phyloP scores from a whole-genome alignment of 768 basidiomycete species.

The Boletales sp. region DNA sequence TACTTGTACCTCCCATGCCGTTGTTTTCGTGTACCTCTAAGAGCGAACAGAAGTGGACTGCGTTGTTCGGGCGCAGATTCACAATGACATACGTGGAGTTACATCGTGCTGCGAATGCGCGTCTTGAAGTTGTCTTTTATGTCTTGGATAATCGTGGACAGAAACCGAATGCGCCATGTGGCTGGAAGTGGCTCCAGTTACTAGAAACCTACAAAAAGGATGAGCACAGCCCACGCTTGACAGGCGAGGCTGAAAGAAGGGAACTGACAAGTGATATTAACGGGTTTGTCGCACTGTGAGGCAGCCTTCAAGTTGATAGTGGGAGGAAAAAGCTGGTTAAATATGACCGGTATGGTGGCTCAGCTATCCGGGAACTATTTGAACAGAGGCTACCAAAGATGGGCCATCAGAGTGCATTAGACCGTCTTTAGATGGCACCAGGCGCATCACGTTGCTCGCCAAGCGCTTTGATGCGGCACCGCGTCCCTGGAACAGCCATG shows the following conservation, averaged over 20 bases:
- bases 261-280: slow-evolving; percentile 6
- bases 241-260: background rate
- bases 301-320: background rate
- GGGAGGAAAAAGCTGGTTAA: background rate
- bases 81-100: slow-evolving; percentile 13
- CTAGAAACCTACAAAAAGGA: background rate
- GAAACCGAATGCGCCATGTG: background rate
- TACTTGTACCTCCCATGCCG: slow-evolving; percentile 5
- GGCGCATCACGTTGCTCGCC: too few relatives aligned
- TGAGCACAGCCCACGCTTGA: background rate
- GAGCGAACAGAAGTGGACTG: background rate
- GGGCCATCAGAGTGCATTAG: background rate
- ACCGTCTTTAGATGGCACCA: too few relatives aligned
- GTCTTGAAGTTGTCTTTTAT: background rate
- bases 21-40: slow-evolving; percentile 2
- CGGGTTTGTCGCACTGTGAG: background rate
- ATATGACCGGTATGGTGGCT: too few relatives aligned
- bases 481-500: background rate
- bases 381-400: slow-evolving; percentile 6
- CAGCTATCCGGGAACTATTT: background rate
- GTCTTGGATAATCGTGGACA: slow-evolving; percentile 1
- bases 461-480: too few relatives aligned
- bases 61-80: background rate
- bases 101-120: slow-evolving; percentile 1
- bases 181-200: background rate